Conservation (phyloP, 768 basidiomycete genomes). For the Clitopilus passeckerianus region DNA sequence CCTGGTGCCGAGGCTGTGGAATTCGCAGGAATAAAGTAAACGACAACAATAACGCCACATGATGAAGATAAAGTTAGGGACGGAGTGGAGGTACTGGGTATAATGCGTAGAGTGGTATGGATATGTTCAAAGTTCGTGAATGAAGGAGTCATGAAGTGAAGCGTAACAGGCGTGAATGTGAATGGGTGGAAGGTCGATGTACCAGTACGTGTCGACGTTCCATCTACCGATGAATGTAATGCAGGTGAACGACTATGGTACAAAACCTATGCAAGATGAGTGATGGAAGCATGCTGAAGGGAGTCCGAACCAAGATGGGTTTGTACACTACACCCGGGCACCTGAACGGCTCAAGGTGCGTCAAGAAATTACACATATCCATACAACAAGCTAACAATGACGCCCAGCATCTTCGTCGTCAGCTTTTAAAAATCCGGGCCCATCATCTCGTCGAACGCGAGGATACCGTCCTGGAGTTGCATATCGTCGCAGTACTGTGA, state of each 20-base stretch:
- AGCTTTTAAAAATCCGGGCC: conserved; percentile 17
- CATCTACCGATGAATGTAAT: conserved; percentile 13
- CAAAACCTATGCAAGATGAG: conserved; percentile 13
- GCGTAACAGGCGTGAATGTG: conserved; percentile 16
- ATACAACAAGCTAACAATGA: conserved; percentile 22
- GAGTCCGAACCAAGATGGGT: neutral
- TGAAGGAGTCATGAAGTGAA: conserved; percentile 9
- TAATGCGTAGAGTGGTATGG: conserved; percentile 7
- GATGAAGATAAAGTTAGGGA: neutral
- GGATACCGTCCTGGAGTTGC: conserved; percentile 18
- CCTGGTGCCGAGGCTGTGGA: neutral
- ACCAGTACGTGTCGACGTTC: conserved; percentile 33
- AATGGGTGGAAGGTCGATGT: conserved; percentile 21
- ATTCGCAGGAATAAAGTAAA: neutral
- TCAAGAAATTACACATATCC: conserved; percentile 18
- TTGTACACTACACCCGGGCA: neutral
- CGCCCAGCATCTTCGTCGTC: conserved; percentile 25
- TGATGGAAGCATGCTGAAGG: neutral
- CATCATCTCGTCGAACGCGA: conserved; percentile 41
- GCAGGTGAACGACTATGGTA: neutral
- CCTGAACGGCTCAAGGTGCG: neutral
- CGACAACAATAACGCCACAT: conserved; percentile 1
- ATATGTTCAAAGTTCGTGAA: conserved; percentile 14
- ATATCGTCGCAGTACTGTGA: conserved; percentile 11
- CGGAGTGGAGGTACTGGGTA: conserved; percentile 3